Base-by-base conservation (phyloP, 257 asterid species). In the Leptodermis oblonga region DNA sequence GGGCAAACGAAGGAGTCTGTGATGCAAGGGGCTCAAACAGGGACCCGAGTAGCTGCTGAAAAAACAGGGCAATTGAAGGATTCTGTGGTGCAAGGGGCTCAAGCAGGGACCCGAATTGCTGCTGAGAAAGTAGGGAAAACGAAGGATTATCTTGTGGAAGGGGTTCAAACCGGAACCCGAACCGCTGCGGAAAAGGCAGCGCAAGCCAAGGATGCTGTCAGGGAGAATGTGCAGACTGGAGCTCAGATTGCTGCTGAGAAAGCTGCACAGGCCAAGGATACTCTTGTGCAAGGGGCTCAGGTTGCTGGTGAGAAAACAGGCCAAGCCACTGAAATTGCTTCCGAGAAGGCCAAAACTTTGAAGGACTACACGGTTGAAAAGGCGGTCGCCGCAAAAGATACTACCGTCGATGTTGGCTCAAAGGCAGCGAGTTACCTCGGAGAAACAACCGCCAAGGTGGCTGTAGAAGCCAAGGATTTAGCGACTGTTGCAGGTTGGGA, bases 401-500 rank as follows among this genome's bases (percentile, higher is more conserved):
- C 77, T 0, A 73, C 69, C 1, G 51, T 68, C 1, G 76, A 71
- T 39, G 76, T 73, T 11, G 51, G 83, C 0, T 48, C 42, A 26
- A 77, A 37, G 5, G 82, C 88, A 1, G 85, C 89, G 0, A 75
- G 84, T 4, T 80, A 74, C 36, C 59, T 78, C 0, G 85, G 82
- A 0, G 86, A 84, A 12, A 84, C 81, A 43, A 85, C 86, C 0
- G 81, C 51, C 34, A 78, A 83, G 69, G 91, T 82, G 46, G 90
- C 92, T 1, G 71, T 33, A 0, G 75, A 49, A 8, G 90, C 81
- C 62, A 86, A 78, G 82, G 97, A 87, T 17, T 81, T 75, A 71
- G 88, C 92, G 0, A 80, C 67, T 2, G 94, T 81, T 55, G 89
- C 93, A 0, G 96, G 96, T 0, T 92, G 96, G 96, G 95, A 89